A percentile compares a stretch with the other conserved stretches of the same genome.
phyloP scores from a whole-genome alignment of 106 monocot species.

The Ottelia alismoides region DNA sequence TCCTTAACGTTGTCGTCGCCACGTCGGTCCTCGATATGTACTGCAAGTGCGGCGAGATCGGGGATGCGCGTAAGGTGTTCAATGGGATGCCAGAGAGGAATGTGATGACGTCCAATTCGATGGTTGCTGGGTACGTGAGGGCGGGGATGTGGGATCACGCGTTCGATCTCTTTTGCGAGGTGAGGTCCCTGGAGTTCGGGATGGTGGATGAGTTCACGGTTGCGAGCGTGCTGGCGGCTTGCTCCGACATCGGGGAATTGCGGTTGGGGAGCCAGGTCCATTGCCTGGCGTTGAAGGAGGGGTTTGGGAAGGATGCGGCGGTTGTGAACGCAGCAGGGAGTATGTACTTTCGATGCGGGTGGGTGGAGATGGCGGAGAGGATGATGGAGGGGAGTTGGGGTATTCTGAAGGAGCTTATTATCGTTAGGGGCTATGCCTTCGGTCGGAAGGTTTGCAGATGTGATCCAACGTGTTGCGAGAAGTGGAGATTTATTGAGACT shows the following conservation, averaged over 20 bases:
- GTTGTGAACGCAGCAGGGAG: slow-evolving; percentile 25
- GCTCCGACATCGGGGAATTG: slow-evolving; percentile 21
- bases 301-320: slow-evolving; percentile 12
- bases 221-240: slow-evolving; percentile 34
- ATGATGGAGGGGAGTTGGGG: slow-evolving; percentile 18
- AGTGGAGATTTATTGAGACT: slow-evolving; percentile 6
- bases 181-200: slow-evolving; percentile 8
- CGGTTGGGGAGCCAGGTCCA: slow-evolving; percentile 30
- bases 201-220: slow-evolving; percentile 29
- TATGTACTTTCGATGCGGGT: slow-evolving; percentile 35
- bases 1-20: too few species aligned
- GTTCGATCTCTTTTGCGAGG: too few species aligned
- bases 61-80: too few species aligned
- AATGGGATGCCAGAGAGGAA: too few species aligned
- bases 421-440: slow-evolving; percentile 40
- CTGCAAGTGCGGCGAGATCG: too few species aligned
- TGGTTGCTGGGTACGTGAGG: too few species aligned
- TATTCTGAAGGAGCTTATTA: slow-evolving; percentile 13
- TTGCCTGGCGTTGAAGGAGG: slow-evolving; percentile 5
- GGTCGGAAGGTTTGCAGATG: slow-evolving; percentile 20
- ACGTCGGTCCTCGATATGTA: too few species aligned
- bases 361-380: slow-evolving; percentile 25
- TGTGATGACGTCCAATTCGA: too few species aligned
- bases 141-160: too few species aligned
- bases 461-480: slow-evolving; percentile 1